Evolutionary conservation across 1,284 basidiomycete genomes (phyloP).

Genomic region (Tylopilus orsonianus): DNA sequence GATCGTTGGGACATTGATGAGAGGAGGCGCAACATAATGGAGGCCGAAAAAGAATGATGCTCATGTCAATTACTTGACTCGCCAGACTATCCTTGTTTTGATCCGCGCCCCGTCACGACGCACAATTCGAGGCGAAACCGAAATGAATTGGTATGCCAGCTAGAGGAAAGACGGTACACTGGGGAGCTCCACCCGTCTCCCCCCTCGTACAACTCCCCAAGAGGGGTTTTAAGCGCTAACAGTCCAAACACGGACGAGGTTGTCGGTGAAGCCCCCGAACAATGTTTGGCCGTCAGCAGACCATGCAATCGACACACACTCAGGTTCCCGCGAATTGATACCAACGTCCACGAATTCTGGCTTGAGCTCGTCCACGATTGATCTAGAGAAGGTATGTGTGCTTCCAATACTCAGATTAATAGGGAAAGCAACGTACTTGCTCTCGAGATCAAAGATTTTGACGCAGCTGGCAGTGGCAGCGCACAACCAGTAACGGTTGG

Average conservation of each 20-base stretch:
- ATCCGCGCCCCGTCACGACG: neutral
- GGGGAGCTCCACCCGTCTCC: slow-evolving; percentile 12
- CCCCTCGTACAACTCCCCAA: slow-evolving; percentile 34
- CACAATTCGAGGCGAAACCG: slow-evolving; percentile 14
- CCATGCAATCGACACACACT: slow-evolving; percentile 98
- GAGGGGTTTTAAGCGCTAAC: slow-evolving; percentile 66
- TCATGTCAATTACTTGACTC: neutral
- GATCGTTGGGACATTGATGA: slow-evolving; percentile 70
- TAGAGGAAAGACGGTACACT: slow-evolving; percentile 28
- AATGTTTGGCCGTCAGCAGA: slow-evolving; percentile 97
- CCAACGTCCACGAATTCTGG: slow-evolving; percentile 84
- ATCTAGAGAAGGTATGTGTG: slow-evolving; percentile 49
- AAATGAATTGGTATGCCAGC: slow-evolving; percentile 23
- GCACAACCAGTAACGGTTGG: slow-evolving; percentile 99
- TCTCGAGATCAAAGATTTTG: slow-evolving; percentile 99
- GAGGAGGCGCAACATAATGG: slow-evolving; percentile 58
- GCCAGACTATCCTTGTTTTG: neutral
- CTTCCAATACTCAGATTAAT: neutral
- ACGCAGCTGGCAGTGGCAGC: slow-evolving; percentile 97
- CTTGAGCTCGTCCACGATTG: slow-evolving; percentile 98
- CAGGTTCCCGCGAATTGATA: slow-evolving; percentile 83
- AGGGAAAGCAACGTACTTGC: slow-evolving; percentile 69
- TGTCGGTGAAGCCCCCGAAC: slow-evolving; percentile 94
- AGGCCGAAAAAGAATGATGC: slow-evolving; percentile 35
- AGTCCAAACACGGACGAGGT: slow-evolving; percentile 90